Conservation (phyloP, 2,329 filamentous ascomycete genomes). For the Plectosphaerella sp. region DNA sequence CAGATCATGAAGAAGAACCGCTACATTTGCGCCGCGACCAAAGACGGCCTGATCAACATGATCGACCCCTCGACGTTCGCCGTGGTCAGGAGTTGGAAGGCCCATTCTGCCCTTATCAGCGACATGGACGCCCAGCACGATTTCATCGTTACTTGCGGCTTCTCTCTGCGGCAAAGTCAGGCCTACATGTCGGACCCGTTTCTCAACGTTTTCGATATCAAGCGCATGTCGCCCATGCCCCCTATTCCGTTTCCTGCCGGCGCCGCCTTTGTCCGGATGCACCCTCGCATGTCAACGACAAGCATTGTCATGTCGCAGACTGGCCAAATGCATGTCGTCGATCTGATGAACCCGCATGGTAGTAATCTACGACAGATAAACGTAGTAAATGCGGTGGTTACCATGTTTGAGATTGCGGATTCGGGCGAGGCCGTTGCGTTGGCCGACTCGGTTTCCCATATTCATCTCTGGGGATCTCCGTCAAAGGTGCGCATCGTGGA, state of each 20-base stretch:
- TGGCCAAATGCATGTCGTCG: slow-evolving; percentile 92
- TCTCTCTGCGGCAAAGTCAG: slow-evolving; percentile 69
- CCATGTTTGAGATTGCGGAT: slow-evolving; percentile 78
- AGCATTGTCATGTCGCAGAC: slow-evolving; percentile 89
- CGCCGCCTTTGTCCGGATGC: slow-evolving; percentile 92
- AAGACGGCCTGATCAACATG: slow-evolving; percentile 77
- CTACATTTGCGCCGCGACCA: slow-evolving; percentile 88
- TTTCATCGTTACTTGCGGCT: slow-evolving; percentile 92
- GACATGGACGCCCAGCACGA: slow-evolving; percentile 98
- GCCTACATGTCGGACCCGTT: slow-evolving; percentile 85
- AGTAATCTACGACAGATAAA: slow-evolving; percentile 82
- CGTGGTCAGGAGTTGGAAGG: slow-evolving; percentile 83
- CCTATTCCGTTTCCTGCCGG: slow-evolving; percentile 91
- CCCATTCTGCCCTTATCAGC: slow-evolving; percentile 82
- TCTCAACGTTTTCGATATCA: slow-evolving; percentile 93
- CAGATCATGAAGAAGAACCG: slow-evolving; percentile 88
- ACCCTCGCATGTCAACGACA: slow-evolving; percentile 91
- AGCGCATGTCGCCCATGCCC: slow-evolving; percentile 80
- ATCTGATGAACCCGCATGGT: slow-evolving; percentile 88
- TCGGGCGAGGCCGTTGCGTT: slow-evolving; percentile 83
- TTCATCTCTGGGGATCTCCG: slow-evolving; percentile 86
- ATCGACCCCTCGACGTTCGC: slow-evolving; percentile 75
- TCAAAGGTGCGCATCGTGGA: slow-evolving; percentile 85
- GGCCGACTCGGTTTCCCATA: slow-evolving; percentile 70
- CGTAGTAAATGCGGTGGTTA: slow-evolving; percentile 62